Percentiles rank a stretch among this genome's conserved stretches.
phyloP scores from a whole-genome alignment of 768 basidiomycete genomes.

The Gloeophyllum trabeum region DNA sequence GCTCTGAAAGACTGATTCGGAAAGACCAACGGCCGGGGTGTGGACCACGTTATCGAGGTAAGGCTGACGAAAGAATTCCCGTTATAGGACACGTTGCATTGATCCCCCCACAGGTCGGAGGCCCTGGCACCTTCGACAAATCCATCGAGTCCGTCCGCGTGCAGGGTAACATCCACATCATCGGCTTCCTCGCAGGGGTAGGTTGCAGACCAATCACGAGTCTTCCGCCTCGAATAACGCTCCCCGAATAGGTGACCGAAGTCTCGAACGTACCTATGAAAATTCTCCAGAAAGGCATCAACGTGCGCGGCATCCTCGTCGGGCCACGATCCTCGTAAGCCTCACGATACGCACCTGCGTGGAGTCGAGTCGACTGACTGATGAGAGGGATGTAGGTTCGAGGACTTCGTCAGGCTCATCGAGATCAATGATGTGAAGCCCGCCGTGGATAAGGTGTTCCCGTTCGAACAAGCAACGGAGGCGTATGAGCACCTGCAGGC shows the following conservation, averaged over 20 bases:
- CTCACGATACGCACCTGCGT: too few relatives aligned
- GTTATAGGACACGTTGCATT: too few relatives aligned
- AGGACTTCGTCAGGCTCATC: slow-evolving; percentile 39
- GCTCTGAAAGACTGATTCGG: background rate
- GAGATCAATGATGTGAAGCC: slow-evolving; percentile 33
- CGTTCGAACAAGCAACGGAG: slow-evolving; percentile 36
- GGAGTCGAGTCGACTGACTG: background rate
- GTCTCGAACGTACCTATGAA: slow-evolving; percentile 6
- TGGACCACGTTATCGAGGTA: slow-evolving; percentile 34
- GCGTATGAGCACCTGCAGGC: slow-evolving; percentile 43
- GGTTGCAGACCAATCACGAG: slow-evolving; percentile 2
- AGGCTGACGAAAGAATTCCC: too few relatives aligned
- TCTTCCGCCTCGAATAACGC: too few relatives aligned
- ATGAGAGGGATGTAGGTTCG: slow-evolving; percentile 4
- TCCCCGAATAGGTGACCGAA: slow-evolving; percentile 1
- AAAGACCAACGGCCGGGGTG: slow-evolving; percentile 15
- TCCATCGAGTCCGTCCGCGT: slow-evolving; percentile 26
- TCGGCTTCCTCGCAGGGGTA: slow-evolving; percentile 38
- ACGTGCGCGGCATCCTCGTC: slow-evolving; percentile 40
- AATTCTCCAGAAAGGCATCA: slow-evolving; percentile 27
- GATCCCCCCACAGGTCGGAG: too few relatives aligned
- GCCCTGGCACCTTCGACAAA: slow-evolving; percentile 35
- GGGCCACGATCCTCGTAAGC: slow-evolving; percentile 21
- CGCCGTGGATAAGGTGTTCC: slow-evolving; percentile 45
- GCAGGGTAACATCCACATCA: slow-evolving; percentile 34